A percentile compares a stretch with the other conserved stretches of the same genome.
Conservation (phyloP, 2,329 filamentous ascomycete species). For the Trichoderma guizhouense region DNA sequence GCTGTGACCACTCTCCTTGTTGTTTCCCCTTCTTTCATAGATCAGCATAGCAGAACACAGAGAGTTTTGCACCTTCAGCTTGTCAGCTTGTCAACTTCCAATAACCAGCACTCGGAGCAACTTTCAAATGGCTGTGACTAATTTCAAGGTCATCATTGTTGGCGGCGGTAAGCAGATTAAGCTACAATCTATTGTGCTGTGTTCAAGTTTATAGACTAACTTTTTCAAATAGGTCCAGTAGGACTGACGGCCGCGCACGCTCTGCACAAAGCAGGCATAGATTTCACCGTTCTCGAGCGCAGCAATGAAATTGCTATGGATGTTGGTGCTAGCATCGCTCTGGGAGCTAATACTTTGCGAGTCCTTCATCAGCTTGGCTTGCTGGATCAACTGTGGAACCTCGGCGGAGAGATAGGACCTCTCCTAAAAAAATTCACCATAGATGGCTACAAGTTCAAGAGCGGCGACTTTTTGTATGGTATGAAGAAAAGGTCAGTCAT, state of each 20-base stretch:
- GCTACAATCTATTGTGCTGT: not conserved
- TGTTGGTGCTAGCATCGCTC: slow-evolving; percentile 31
- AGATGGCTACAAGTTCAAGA: slow-evolving; percentile 27
- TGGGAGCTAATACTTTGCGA: slow-evolving; percentile 29
- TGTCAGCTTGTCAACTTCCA: no score
- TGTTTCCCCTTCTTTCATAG: no score
- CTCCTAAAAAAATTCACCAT: slow-evolving; percentile 26
- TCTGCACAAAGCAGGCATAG: slow-evolving; percentile 30
- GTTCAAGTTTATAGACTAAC: not conserved
- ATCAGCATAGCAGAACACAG: no score
- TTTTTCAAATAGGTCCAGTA: slow-evolving; percentile 23
- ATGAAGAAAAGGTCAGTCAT: slow-evolving; percentile 27
- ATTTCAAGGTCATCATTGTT: not conserved
- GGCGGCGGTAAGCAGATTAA: not conserved
- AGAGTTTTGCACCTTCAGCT: no score
- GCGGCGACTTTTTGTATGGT: slow-evolving; percentile 24
- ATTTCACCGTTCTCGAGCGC: slow-evolving; percentile 39
- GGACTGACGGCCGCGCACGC: slow-evolving; percentile 29
- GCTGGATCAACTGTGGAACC: slow-evolving; percentile 21
- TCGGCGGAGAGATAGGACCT: slow-evolving; percentile 24
- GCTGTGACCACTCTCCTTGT: no score
- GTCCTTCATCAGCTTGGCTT: slow-evolving; percentile 35
- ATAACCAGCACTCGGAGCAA: not conserved
- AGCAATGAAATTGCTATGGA: slow-evolving; percentile 28
- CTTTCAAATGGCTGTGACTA: not conserved